phyloP scores from a whole-genome alignment of 768 basidiomycete genomes.

The Phylloporus sp. region DNA sequence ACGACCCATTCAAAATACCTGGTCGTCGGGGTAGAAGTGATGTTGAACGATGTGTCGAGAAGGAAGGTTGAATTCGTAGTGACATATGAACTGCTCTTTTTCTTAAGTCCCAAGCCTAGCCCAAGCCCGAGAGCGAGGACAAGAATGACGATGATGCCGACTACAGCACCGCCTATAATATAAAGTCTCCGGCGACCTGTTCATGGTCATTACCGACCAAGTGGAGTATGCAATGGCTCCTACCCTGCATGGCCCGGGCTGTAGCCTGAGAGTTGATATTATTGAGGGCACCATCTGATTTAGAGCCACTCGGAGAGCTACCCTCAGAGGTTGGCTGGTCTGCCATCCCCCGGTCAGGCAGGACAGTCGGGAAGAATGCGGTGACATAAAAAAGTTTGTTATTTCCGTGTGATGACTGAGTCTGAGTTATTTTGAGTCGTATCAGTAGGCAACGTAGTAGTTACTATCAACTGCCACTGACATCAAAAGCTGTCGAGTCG shows the following conservation, averaged over 20 bases:
- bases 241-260: constrained; percentile 5
- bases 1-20: constrained; percentile 44
- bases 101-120: constrained; percentile 25
- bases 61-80: constrained; percentile 28
- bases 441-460: too few species aligned
- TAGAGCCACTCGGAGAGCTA: constrained; percentile 5
- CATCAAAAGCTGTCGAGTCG: too few species aligned
- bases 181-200: constrained; percentile 21
- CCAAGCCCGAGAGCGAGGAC: constrained; percentile 29
- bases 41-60: constrained; percentile 26
- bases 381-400: constrained; percentile 9
- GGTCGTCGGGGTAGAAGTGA: constrained; percentile 33
- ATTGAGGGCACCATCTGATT: neutral
- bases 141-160: constrained; percentile 12
- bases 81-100: constrained; percentile 13
- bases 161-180: constrained; percentile 12
- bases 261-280: neutral
- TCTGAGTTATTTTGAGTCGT: too few species aligned
- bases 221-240: neutral
- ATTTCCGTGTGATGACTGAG: too few species aligned
- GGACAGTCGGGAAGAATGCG: neutral
- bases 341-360: constrained; percentile 12
- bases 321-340: neutral
- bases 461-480: too few species aligned
- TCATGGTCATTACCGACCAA: neutral